Evolutionary conservation across 768 basidiomycete species (phyloP), one percentile per base, ranked within the genome.

Genomic region (Macrolepiota albuminosa): DNA sequence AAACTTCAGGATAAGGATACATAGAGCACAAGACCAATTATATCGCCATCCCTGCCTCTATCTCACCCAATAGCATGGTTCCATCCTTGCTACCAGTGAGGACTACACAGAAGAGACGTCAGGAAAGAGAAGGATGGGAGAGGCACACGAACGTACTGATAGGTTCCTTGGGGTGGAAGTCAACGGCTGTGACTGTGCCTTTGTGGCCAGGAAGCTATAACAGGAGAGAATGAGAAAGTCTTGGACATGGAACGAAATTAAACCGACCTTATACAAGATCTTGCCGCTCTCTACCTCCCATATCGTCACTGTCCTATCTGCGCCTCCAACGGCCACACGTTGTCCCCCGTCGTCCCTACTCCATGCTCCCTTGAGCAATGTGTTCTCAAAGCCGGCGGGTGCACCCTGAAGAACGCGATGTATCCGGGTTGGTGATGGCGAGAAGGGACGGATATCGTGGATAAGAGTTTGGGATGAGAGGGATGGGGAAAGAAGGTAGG

Each of bases 161-260:
- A 11, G 95, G 95, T 67, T 97, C 95, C 68, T 88, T 93, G 9
- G 96, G 95, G 71, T 96, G 94, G 79, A 96, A 97, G 66, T 96
- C 97, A 0, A 94, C 93, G n/a, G 88, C 78, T 1, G 93, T 95
- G 14, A 98, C 95, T 0, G 95, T 95, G 11, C 96, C 95, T 72
- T 93, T 97, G 72, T 99, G 96, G 14, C 96, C 96, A 42, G 96
- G 93, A 58, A 98, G 81, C 91, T 92, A 61, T 21, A 37, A 50
- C 9, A 42, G 45, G 43, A 29, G 33, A 36, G 42, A 21, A 16
- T 40, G 2, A 21, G 14, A 24, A 33, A n/a, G 18, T 26, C 10
- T 16, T 8, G 36, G 34, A 13, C 9, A 18, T 34, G 36, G 21
- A 58, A n/a, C 34, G 48, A 51, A 42, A 39, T 3, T 11, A n/a